phyloP scores from a whole-genome alignment of 768 basidiomycete species.

The Mycena galopus region DNA sequence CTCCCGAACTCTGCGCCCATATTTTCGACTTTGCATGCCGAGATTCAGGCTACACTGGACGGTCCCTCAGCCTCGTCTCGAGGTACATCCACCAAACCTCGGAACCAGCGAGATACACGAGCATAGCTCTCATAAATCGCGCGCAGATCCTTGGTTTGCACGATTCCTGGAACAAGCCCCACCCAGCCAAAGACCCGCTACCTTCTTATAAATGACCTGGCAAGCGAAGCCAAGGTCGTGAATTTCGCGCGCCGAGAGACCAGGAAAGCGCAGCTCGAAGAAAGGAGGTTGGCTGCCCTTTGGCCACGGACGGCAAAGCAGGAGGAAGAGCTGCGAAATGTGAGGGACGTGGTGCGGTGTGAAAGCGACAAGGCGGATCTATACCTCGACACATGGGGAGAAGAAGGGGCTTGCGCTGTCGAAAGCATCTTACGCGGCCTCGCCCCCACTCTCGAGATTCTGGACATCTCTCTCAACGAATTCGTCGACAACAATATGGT shows the following conservation, averaged over 20 bases:
- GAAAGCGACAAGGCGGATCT: no score
- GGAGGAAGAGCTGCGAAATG: no score
- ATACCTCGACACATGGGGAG: slow-evolving; percentile 1
- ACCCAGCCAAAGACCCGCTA: slow-evolving; percentile 40
- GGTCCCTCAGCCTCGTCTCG: slow-evolving; percentile 53
- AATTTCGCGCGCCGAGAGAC: background rate
- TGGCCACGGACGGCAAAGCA: no score
- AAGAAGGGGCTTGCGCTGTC: slow-evolving; percentile 1
- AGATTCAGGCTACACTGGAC: slow-evolving; percentile 51
- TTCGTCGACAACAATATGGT: slow-evolving; percentile 36
- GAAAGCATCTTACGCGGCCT: slow-evolving; percentile 36
- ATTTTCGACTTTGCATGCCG: slow-evolving; percentile 52
- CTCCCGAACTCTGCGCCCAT: slow-evolving; percentile 42
- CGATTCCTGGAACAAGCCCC: slow-evolving; percentile 39
- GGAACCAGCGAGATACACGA: slow-evolving; percentile 43
- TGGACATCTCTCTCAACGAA: slow-evolving; percentile 42
- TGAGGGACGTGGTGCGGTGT: no score
- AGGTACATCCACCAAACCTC: slow-evolving; percentile 44
- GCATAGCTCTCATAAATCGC: slow-evolving; percentile 44
- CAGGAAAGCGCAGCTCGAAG: background rate
- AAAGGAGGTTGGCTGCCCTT: background rate
- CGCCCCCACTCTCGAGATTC: slow-evolving; percentile 41
- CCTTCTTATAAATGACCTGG: slow-evolving; percentile 42
- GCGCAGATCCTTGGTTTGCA: slow-evolving; percentile 43
- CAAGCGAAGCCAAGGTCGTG: slow-evolving; percentile 24